Conservation (phyloP, 2,329 filamentous ascomycete species). For the Coniochaeta hoffmannii region DNA sequence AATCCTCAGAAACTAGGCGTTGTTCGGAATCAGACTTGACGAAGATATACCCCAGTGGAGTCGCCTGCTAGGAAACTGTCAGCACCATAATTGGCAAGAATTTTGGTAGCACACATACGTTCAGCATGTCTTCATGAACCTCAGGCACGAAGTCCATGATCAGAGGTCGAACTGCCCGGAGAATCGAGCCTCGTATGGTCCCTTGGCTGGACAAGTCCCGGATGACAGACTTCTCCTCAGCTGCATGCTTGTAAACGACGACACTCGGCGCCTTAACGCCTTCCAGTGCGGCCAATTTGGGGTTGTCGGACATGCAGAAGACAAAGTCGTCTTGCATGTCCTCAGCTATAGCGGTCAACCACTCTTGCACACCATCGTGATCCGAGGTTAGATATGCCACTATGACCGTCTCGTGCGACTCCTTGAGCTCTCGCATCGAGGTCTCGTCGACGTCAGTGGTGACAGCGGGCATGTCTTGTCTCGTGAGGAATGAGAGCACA, state of each 20-base stretch:
- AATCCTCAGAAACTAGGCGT: not conserved
- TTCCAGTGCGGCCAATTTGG: constrained; percentile 78
- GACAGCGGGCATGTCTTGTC: not conserved
- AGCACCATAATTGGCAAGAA: too few relatives aligned
- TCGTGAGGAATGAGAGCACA: not conserved
- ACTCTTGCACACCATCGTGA: constrained; percentile 81
- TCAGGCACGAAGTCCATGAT: constrained; percentile 95
- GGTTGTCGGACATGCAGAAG: constrained; percentile 82
- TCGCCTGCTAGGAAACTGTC: too few relatives aligned
- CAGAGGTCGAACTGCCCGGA: constrained; percentile 81
- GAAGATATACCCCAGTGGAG: not conserved
- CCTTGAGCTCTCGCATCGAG: constrained; percentile 92
- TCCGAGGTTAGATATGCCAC: constrained; percentile 78
- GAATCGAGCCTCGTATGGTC: constrained; percentile 73
- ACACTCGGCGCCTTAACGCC: constrained; percentile 80
- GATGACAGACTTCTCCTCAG: constrained; percentile 88
- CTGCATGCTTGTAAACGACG: constrained; percentile 95
- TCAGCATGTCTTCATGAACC: constrained; percentile 83
- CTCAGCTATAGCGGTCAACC: constrained; percentile 67
- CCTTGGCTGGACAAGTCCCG: constrained; percentile 69
- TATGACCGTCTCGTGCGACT: constrained; percentile 90
- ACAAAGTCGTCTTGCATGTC: constrained; percentile 83
- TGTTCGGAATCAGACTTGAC: not conserved
- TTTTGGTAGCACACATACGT: constrained; percentile 98
- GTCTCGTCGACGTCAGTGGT: not conserved